Percentiles rank a stretch among this genome's conserved stretches.
These are phyloP conservation scores for Shiraia bambusicola DNA, from an alignment of 2,329 filamentous ascomycete genomes.

Conservation along the genomic window DNA sequence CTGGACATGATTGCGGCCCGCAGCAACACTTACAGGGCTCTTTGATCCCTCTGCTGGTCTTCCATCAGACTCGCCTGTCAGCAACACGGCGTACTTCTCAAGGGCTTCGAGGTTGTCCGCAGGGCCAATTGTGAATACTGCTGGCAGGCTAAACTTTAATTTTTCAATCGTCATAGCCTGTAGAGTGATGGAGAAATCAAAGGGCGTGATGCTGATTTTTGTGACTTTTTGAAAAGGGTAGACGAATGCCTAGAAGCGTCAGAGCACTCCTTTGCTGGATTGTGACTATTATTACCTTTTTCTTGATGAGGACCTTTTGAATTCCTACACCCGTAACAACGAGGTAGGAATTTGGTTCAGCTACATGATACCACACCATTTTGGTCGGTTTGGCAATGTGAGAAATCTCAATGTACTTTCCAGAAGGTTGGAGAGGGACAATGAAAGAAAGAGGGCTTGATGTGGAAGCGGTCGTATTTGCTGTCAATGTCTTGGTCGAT, in stretches of 20 bases:
- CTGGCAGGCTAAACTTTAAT: slow-evolving; percentile 76
- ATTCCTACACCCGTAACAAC: slow-evolving; percentile 81
- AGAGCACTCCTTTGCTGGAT: slow-evolving; percentile 48
- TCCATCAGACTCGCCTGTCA: slow-evolving; percentile 63
- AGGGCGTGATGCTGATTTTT: slow-evolving; percentile 64
- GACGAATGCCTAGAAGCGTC: slow-evolving; percentile 32
- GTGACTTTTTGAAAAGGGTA: slow-evolving; percentile 44
- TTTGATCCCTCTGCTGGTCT: slow-evolving; percentile 38
- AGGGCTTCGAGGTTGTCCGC: slow-evolving; percentile 70
- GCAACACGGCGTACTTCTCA: slow-evolving; percentile 78
- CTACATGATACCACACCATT: slow-evolving; percentile 64
- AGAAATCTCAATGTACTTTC: background rate
- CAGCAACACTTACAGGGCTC: slow-evolving; percentile 46
- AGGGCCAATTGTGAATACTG: slow-evolving; percentile 84
- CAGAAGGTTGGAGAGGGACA: background rate
- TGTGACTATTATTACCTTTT: slow-evolving; percentile 56
- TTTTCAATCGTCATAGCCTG: slow-evolving; percentile 91
- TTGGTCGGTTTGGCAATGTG: slow-evolving; percentile 13
- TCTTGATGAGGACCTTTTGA: slow-evolving; percentile 72
- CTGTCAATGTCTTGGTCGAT: no score
- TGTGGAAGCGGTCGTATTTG: no score
- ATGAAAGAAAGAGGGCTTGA: no score
- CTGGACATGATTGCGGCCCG: slow-evolving; percentile 67
- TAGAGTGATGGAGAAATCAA: slow-evolving; percentile 79
- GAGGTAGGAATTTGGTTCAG: slow-evolving; percentile 79